Conservation (phyloP, 352 stramenopile genomes). For the Pythium chondricola region DNA sequence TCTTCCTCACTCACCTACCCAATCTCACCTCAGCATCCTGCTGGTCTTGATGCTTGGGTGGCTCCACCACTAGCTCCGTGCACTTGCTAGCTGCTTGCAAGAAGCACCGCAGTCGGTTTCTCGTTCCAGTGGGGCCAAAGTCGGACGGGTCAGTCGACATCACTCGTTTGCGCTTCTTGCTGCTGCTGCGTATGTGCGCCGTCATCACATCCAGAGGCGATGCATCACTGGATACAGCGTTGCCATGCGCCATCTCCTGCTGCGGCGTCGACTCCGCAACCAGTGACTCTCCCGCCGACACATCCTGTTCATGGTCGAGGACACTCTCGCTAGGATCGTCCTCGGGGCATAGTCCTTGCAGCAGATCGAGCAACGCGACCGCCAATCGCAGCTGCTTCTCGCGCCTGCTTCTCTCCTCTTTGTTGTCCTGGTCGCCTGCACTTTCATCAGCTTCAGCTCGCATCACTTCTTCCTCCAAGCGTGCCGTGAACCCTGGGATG, state of each 20-base stretch:
- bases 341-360: conserved; percentile 13
- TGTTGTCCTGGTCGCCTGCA: conserved; percentile 1
- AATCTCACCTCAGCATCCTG: conserved; percentile 81
- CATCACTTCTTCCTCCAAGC: conserved; percentile 20
- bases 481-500: conserved; percentile 31
- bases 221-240: no score
- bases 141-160: conserved; percentile 4
- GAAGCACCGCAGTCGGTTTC: conserved; percentile 20
- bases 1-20: no score
- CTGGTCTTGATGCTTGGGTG: conserved; percentile 46
- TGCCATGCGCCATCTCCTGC: no score
- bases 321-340: no score
- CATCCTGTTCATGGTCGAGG: no score
- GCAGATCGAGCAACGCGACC: conserved; percentile 11
- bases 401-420: conserved; percentile 11
- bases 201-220: no score
- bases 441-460: conserved; percentile 1
- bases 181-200: no score
- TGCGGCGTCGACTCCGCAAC: no score
- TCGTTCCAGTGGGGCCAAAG: conserved; percentile 4
- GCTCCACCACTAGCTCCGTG: conserved; percentile 37
- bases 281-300: no score
- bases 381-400: conserved; percentile 25
- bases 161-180: conserved; percentile 13
- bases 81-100: conserved; percentile 34